phyloP scores from a whole-genome alignment of 208 protist genomes.

The Trypanosoma grayi region DNA sequence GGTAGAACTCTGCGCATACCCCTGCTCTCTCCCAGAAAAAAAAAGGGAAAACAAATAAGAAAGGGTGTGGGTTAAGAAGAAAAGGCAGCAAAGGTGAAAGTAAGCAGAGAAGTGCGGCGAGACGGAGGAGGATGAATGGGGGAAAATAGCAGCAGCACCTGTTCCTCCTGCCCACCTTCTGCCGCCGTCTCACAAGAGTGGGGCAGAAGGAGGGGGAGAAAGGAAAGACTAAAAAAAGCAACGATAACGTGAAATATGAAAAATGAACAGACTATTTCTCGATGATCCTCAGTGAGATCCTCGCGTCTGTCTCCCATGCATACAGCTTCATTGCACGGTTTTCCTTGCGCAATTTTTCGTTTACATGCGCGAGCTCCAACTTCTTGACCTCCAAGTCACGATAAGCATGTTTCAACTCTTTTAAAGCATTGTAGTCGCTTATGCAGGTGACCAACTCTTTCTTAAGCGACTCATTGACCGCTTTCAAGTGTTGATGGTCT shows the following conservation, averaged over 20 bases:
- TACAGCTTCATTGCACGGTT: slow-evolving; percentile 17
- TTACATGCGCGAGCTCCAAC: slow-evolving; percentile 8
- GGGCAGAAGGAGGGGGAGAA: no score
- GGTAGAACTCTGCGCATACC: slow-evolving; percentile 18
- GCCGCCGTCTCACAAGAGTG: no score
- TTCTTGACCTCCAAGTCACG: slow-evolving; percentile 24
- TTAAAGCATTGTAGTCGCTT: slow-evolving; percentile 20
- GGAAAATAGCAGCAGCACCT: no score
- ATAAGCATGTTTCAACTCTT: slow-evolving; percentile 25
- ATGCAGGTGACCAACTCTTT: not conserved
- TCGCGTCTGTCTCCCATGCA: slow-evolving; percentile 5
- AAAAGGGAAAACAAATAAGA: not conserved
- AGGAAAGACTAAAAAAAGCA: no score
- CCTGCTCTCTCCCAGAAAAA: not conserved
- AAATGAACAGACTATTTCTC: slow-evolving; percentile 1
- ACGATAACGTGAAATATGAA: slow-evolving; percentile 3
- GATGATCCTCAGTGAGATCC: not conserved
- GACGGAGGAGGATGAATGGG: no score
- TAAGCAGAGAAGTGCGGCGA: no score
- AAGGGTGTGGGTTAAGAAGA: slow-evolving; percentile 5
- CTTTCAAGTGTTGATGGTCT: not conserved
- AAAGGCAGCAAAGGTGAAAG: not conserved
- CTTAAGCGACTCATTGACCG: slow-evolving; percentile 4
- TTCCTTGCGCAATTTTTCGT: slow-evolving; percentile 10
- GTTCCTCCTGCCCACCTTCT: no score